Conservation (phyloP, 768 basidiomycete species). For the Amanita muscaria region DNA sequence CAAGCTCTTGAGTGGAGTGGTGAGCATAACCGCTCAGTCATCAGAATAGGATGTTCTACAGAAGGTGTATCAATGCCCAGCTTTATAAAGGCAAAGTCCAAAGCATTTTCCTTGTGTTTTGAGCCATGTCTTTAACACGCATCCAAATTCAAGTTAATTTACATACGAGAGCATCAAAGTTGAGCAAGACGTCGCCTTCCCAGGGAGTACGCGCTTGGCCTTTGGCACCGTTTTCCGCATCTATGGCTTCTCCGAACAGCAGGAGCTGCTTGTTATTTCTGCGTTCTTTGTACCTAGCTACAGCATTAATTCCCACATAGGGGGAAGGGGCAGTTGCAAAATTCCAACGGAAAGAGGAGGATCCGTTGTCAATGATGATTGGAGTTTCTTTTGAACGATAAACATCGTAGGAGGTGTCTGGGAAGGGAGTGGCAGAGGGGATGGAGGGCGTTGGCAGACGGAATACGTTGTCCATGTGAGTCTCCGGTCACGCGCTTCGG, state of each 20-base stretch:
- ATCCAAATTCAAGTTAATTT: not conserved
- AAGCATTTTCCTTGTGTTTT: slow-evolving; percentile 72
- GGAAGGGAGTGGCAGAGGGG: slow-evolving; percentile 1
- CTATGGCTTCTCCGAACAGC: slow-evolving; percentile 83
- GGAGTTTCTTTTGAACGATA: slow-evolving; percentile 48
- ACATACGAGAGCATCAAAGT: slow-evolving; percentile 89
- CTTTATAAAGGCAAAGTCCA: slow-evolving; percentile 87
- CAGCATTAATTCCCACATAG: slow-evolving; percentile 55
- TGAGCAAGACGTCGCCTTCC: slow-evolving; percentile 90
- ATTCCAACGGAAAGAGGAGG: slow-evolving; percentile 75
- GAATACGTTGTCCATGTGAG: slow-evolving; percentile 5
- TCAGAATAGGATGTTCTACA: slow-evolving; percentile 82
- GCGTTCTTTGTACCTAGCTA: slow-evolving; percentile 87
- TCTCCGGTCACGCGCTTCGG: too few relatives aligned
- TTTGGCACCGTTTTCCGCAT: slow-evolving; percentile 77
- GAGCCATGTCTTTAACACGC: not conserved
- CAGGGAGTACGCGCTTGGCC: slow-evolving; percentile 75
- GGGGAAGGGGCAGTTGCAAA: slow-evolving; percentile 59
- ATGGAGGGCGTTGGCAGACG: slow-evolving; percentile 3
- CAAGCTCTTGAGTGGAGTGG: slow-evolving; percentile 82
- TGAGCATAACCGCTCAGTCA: slow-evolving; percentile 87
- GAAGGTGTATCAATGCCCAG: slow-evolving; percentile 72
- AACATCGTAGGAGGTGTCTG: slow-evolving; percentile 34
- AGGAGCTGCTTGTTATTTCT: slow-evolving; percentile 74
- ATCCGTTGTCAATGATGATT: slow-evolving; percentile 85